These are phyloP conservation scores for Lomentospora prolificans DNA, from an alignment of 2,329 filamentous ascomycete genomes.

Conservation along the genomic window DNA sequence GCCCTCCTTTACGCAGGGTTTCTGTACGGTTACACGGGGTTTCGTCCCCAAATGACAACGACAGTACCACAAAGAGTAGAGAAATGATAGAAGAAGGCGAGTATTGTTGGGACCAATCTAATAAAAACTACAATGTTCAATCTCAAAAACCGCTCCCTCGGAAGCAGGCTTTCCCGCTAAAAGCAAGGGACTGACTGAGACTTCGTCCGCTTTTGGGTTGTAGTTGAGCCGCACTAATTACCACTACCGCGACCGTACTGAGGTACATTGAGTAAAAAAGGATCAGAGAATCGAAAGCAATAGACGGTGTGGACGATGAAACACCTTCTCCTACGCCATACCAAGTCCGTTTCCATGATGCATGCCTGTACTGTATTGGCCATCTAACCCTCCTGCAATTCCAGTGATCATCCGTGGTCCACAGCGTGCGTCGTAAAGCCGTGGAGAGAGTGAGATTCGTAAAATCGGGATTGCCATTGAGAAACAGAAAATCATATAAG, in stretches of 20 bases:
- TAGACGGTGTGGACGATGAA: neutral
- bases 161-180: too few species aligned
- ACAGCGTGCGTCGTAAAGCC: conserved; percentile 6
- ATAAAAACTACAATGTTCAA: conserved; percentile 5
- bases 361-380: conserved; percentile 6
- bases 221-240: neutral
- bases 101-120: conserved; percentile 5
- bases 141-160: neutral
- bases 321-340: conserved; percentile 5
- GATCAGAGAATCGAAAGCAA: neutral
- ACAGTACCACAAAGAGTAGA: too few species aligned
- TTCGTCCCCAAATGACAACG: too few species aligned
- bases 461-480: neutral
- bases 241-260: neutral
- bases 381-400: neutral
- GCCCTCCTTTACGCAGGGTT: too few species aligned
- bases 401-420: neutral
- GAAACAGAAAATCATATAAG: neutral
- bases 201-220: neutral
- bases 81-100: neutral
- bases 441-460: conserved; percentile 5
- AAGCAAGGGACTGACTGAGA: too few species aligned
- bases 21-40: too few species aligned
- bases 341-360: conserved; percentile 7
- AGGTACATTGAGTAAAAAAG: neutral